A percentile compares a stretch with the other conserved stretches of the same genome.
These are phyloP conservation scores for Lablab purpureus DNA, from an alignment of 306 rosid genomes.

Conservation along the genomic window DNA sequence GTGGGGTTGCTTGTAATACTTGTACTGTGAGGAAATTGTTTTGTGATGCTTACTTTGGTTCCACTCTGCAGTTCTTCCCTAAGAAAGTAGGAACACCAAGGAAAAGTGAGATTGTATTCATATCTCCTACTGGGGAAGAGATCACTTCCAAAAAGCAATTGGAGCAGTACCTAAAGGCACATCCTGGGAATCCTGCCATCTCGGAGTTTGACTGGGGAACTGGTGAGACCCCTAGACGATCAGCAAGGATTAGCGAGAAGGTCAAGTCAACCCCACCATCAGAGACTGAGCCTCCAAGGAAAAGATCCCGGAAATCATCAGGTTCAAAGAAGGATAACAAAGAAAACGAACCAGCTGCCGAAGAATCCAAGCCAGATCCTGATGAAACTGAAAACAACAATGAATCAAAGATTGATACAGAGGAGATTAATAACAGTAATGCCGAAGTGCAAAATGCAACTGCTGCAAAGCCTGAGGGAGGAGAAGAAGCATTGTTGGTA, in stretches of 20 bases:
- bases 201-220: conserved; percentile 94
- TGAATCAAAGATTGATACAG: conserved; percentile 21
- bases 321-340: conserved; percentile 66
- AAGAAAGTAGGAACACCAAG: conserved; percentile 81
- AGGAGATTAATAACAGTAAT: conserved; percentile 46
- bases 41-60: conserved; percentile 16
- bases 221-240: conserved; percentile 92
- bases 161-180: conserved; percentile 86
- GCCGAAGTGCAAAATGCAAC: conserved; percentile 39
- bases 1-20: too few species aligned
- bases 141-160: conserved; percentile 65
- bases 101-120: conserved; percentile 73
- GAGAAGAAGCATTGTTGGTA: conserved; percentile 36
- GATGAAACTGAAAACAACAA: conserved; percentile 18
- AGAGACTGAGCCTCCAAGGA: conserved; percentile 67
- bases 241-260: conserved; percentile 86
- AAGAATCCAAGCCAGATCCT: conserved; percentile 49
- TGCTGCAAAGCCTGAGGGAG: conserved; percentile 9
- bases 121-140: conserved; percentile 95
- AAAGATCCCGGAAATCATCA: conserved; percentile 73
- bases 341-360: conserved; percentile 58
- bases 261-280: conserved; percentile 70
- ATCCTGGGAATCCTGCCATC: conserved; percentile 77
- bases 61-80: conserved; percentile 67
- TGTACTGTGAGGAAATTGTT: conserved; percentile 10